Percentiles rank a stretch among this genome's conserved stretches.
These are phyloP conservation scores for Hyphopichia buzzinii DNA, from an alignment of 1,139 yeast genomes.

Conservation along the genomic window DNA sequence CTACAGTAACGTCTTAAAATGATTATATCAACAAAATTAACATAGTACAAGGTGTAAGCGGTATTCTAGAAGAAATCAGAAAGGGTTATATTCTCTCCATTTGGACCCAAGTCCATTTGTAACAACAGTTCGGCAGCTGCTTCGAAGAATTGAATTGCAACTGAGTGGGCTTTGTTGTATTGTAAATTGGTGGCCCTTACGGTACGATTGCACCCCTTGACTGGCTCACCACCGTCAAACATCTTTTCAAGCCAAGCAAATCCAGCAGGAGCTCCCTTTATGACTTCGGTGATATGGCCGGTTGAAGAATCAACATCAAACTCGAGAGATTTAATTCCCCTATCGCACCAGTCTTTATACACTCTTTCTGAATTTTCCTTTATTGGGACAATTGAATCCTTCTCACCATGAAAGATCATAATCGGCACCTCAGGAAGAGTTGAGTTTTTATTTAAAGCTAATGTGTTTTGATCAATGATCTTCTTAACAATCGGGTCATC, in stretches of 20 bases:
- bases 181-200: constrained; percentile 1
- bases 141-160: neutral
- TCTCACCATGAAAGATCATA: constrained; percentile 31
- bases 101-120: constrained; percentile 1
- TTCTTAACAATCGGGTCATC: constrained; percentile 11
- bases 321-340: constrained; percentile 30
- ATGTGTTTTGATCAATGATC: constrained; percentile 20
- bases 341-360: constrained; percentile 30
- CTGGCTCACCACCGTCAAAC: constrained; percentile 20
- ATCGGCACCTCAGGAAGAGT: constrained; percentile 30
- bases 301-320: constrained; percentile 22
- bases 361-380: constrained; percentile 18
- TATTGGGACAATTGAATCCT: constrained; percentile 30
- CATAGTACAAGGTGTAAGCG: too few species aligned
- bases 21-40: too few species aligned
- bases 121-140: constrained; percentile 1
- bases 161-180: neutral
- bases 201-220: constrained; percentile 23
- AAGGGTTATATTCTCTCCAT: neutral
- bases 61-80: neutral
- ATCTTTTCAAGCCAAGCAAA: constrained; percentile 23
- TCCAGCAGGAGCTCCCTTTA: constrained; percentile 31
- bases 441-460: constrained; percentile 15
- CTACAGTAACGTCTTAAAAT: too few species aligned
- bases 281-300: constrained; percentile 26